Evolutionary conservation across 2,329 filamentous ascomycete genomes (phyloP).

Genomic region (Monilinia fructicola): DNA sequence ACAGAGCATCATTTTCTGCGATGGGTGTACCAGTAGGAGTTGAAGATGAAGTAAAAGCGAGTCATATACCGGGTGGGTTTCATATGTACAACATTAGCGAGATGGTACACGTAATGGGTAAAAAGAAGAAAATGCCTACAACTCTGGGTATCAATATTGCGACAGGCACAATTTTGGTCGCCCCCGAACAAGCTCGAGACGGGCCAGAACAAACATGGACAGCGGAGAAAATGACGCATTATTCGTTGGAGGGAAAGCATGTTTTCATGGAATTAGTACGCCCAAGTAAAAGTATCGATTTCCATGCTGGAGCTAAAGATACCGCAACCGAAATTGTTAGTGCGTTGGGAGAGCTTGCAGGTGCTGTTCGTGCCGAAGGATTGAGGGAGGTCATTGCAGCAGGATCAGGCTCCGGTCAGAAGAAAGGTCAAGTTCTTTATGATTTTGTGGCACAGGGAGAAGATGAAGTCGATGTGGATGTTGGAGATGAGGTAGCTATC

Average conservation of each 20-base stretch:
- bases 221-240: constrained; percentile 93
- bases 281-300: constrained; percentile 92
- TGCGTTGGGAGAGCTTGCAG: constrained; percentile 84
- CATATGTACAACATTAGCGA: constrained; percentile 97
- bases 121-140: constrained; percentile 98
- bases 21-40: constrained; percentile 42
- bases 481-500: constrained; percentile 87
- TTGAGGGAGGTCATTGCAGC: constrained; percentile 84
- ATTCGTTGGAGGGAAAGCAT: constrained; percentile 96
- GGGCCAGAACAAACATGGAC: constrained; percentile 90
- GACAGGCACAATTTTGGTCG: constrained; percentile 85
- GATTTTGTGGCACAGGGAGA: constrained; percentile 97
- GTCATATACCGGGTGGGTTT: constrained; percentile 71
- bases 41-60: constrained; percentile 46
- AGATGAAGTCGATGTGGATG: constrained; percentile 89
- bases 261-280: constrained; percentile 91
- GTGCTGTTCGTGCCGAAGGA: constrained; percentile 78
- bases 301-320: constrained; percentile 96
- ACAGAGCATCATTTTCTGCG: constrained; percentile 45
- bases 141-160: constrained; percentile 89
- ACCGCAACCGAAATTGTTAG: constrained; percentile 91
- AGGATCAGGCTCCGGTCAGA: constrained; percentile 67
- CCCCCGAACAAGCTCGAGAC: constrained; percentile 79
- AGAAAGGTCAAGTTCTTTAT: constrained; percentile 84
- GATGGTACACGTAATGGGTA: constrained; percentile 91